phyloP scores from a whole-genome alignment of 2,329 filamentous ascomycete species.

The Ophiostoma triangulosporum region DNA sequence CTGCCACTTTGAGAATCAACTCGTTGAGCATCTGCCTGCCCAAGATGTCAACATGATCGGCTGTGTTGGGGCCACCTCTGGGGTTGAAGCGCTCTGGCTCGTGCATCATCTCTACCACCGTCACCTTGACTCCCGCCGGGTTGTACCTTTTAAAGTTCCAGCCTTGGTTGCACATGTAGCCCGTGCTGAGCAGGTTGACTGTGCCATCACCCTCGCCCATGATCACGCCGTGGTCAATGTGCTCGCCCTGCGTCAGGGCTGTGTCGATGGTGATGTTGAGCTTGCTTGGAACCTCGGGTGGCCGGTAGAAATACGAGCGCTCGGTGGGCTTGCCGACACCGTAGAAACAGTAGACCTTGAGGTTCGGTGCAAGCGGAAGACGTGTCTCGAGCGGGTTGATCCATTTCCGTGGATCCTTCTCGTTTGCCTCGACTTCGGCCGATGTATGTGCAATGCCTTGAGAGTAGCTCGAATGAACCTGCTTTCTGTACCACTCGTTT shows the following conservation, averaged over 20 bases:
- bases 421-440: constrained; percentile 69
- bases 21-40: constrained; percentile 84
- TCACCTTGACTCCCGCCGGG: constrained; percentile 67
- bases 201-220: constrained; percentile 95
- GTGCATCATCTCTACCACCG: constrained; percentile 89
- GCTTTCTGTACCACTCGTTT: constrained; percentile 73
- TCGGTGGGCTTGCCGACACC: constrained; percentile 90
- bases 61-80: constrained; percentile 54
- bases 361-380: constrained; percentile 69
- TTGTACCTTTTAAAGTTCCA: constrained; percentile 94
- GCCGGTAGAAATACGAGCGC: constrained; percentile 78
- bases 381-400: constrained; percentile 86
- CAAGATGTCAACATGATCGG: constrained; percentile 93
- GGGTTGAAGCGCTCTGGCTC: constrained; percentile 89
- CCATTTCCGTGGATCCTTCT: constrained; percentile 71
- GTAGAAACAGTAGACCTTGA: constrained; percentile 98
- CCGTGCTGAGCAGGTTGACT: constrained; percentile 78
- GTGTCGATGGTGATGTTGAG: constrained; percentile 67
- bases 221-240: constrained; percentile 74
- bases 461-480: constrained; percentile 65
- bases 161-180: constrained; percentile 94
- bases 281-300: constrained; percentile 46
- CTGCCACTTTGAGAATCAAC: constrained; percentile 72
- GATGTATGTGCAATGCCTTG: constrained; percentile 73
- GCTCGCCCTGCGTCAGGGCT: constrained; percentile 38